Conservation (phyloP, 2,329 filamentous ascomycete species). For the Coniella lustricola region DNA sequence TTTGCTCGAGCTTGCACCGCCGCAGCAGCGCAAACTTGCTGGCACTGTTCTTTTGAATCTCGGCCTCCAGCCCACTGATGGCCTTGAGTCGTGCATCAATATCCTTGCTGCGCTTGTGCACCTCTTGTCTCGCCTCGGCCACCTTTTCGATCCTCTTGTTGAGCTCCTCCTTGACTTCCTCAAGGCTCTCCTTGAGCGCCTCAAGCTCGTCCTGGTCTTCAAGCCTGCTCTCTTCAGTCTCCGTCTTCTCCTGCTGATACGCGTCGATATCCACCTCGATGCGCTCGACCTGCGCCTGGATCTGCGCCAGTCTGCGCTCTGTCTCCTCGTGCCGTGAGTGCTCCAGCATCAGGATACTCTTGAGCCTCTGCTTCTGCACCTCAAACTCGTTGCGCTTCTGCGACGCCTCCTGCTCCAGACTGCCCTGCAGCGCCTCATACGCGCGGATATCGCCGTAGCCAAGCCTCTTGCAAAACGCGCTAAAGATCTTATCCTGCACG, state of each 20-base stretch:
- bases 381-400: constrained; percentile 84
- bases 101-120: constrained; percentile 77
- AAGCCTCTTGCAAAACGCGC: constrained; percentile 74
- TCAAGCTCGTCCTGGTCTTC: constrained; percentile 70
- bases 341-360: constrained; percentile 54
- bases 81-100: constrained; percentile 68
- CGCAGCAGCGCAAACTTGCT: constrained; percentile 78
- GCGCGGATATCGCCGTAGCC: constrained; percentile 86
- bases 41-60: constrained; percentile 78
- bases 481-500: constrained; percentile 85
- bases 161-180: constrained; percentile 60
- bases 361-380: constrained; percentile 71
- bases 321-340: constrained; percentile 47
- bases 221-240: constrained; percentile 67
- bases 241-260: constrained; percentile 65
- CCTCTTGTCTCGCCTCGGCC: constrained; percentile 67
- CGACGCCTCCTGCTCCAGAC: constrained; percentile 80
- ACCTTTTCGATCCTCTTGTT: constrained; percentile 67
- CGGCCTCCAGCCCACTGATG: constrained; percentile 72
- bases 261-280: constrained; percentile 62
- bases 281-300: constrained; percentile 60
- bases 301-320: constrained; percentile 58
- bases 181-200: constrained; percentile 63
- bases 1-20: constrained; percentile 88
- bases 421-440: constrained; percentile 90